A percentile compares a stretch with the other conserved stretches of the same genome.
Conservation (phyloP, 2,329 filamentous ascomycete genomes). For the Epichloe baconii region DNA sequence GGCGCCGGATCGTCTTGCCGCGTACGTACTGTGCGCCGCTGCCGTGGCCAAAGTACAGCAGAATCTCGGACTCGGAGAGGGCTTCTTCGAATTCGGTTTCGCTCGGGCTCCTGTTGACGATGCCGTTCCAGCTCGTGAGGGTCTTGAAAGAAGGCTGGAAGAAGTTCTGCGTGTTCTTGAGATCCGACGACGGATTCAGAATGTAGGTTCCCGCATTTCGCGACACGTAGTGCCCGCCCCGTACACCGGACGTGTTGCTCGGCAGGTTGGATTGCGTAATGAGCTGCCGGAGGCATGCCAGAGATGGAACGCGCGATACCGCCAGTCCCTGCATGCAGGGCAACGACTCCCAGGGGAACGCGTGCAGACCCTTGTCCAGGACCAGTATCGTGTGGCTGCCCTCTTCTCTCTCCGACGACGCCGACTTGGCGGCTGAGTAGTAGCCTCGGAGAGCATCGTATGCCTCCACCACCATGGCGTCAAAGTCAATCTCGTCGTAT, state of each 20-base stretch:
- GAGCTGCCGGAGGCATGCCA: conserved; percentile 67
- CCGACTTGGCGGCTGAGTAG: conserved; percentile 38
- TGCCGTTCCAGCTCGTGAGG: conserved; percentile 59
- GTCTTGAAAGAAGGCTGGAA: conserved; percentile 52
- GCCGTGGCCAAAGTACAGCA: conserved; percentile 94
- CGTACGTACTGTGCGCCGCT: conserved; percentile 91
- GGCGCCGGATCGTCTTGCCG: conserved; percentile 64
- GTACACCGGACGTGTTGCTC: conserved; percentile 4
- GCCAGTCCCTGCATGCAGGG: conserved; percentile 70
- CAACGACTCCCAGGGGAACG: conserved; percentile 91
- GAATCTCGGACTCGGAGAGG: conserved; percentile 53
- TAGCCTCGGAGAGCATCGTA: conserved; percentile 74
- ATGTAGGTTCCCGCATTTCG: conserved; percentile 56
- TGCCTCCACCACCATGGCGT: conserved; percentile 77
- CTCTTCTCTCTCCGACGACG: conserved; percentile 24
- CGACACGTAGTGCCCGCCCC: conserved; percentile 40
- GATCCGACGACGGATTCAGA: conserved; percentile 77
- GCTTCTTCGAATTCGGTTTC: conserved; percentile 64
- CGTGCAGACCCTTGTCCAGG: conserved; percentile 79
- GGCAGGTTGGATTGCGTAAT: conserved; percentile 39
- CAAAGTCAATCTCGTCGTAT: conserved; percentile 96
- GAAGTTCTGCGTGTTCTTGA: conserved; percentile 63
- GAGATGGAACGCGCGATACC: conserved; percentile 77
- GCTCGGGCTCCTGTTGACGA: conserved; percentile 55
- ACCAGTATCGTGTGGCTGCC: conserved; percentile 70